Conservation (phyloP, 2,329 filamentous ascomycete genomes). For the Diaporthe nobilis region DNA sequence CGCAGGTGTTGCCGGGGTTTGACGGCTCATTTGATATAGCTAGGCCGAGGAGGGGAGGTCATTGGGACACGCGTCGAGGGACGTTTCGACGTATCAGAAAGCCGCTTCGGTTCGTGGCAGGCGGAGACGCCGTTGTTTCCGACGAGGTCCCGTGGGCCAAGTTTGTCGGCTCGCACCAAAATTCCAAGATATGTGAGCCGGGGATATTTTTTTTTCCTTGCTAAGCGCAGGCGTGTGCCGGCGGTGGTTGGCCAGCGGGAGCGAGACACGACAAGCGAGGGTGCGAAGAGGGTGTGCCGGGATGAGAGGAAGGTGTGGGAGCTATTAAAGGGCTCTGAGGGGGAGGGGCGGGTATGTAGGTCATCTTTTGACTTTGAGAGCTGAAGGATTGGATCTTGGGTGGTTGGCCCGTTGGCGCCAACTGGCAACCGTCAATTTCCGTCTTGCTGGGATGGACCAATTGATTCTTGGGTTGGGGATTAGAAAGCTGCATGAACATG, state of each 20-base stretch:
- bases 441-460: neutral
- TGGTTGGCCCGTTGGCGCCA: constrained; percentile 35
- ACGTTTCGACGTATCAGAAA: neutral
- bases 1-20: neutral
- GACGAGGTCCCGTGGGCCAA: neutral
- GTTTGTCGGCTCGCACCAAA: neutral
- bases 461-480: neutral
- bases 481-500: constrained; percentile 5
- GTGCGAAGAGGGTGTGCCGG: constrained; percentile 4
- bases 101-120: neutral
- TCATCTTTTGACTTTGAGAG: constrained; percentile 6
- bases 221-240: neutral
- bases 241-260: constrained; percentile 7
- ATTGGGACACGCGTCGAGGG: neutral
- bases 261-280: neutral
- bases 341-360: constrained; percentile 39
- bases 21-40: too few relatives aligned
- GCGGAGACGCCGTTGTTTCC: neutral
- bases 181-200: neutral
- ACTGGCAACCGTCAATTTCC: constrained; percentile 13
- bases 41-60: neutral
- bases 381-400: constrained; percentile 14
- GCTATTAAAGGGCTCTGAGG: neutral
- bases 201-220: neutral
- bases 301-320: neutral